Evolutionary conservation across 257 asterid species (phyloP), one percentile per base, ranked within the genome.

Genomic region (Sherardia arvensis): DNA sequence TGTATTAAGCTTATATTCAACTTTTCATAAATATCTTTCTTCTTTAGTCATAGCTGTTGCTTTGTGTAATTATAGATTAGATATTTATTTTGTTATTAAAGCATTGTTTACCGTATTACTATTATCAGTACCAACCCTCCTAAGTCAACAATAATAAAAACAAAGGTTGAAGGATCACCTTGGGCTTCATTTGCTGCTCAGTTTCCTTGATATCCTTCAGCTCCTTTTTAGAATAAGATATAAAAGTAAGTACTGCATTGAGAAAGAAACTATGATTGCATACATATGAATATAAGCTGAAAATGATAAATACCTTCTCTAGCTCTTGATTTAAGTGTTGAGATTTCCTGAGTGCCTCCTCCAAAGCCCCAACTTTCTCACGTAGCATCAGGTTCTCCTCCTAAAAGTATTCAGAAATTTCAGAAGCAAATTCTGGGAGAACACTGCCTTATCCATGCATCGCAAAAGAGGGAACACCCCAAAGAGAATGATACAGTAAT

Each of bases 171-270:
- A 15, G 15, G 18, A 71, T 66, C 26, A 84, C 99, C 97, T 90
- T 93, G 73, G 95, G 88, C 77, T 87, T 93, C 88, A 83, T 81
- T 73, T 83, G 88, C 72, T 71, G 95, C 76, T 93, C 99, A 65
- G 53, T 47, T 55, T 93, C 99, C 77, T 86, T 93, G 45, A 84
- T 66, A 63, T 84, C 90, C 84, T 87, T 85, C 68, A 90, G 81
- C 77, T 90, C 99, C 99, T 93, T 90, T 74, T 47, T 70, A 69
- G 18, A 59, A 38, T 65, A 62, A 15, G 57, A 53, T 25, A 48
- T 8, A 55, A 40, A 28, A 59, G 34, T 15, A 11, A 58, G 33
- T 20, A 5, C 71, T 59, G 14, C 38, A 38, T 22, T 54, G 59
- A 47, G 34, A 28, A 59, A 51, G 57, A 64, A 57, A 62, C 5